phyloP scores from a whole-genome alignment of 1,139 yeast species.

The Taiozyma sp. region DNA sequence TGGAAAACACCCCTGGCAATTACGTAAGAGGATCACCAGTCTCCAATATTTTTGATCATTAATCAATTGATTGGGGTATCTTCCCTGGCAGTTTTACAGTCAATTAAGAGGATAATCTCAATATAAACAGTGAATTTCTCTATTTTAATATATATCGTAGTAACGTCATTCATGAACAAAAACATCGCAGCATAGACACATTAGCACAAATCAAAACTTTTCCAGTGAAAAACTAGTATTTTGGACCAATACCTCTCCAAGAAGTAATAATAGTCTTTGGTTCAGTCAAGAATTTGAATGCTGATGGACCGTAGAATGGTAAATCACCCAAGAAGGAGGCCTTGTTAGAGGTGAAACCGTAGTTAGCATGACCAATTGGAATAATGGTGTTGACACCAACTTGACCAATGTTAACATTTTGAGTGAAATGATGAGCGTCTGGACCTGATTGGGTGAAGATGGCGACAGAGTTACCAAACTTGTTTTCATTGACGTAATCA shows the following conservation, averaged over 20 bases:
- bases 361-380: conserved; percentile 25
- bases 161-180: not conserved
- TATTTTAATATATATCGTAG: not conserved
- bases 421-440: conserved; percentile 23
- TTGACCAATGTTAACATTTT: conserved; percentile 22
- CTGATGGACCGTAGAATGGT: conserved; percentile 25
- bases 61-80: too few relatives aligned
- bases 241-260: conserved; percentile 20
- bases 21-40: too few relatives aligned
- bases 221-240: conserved; percentile 1
- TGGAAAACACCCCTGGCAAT: too few relatives aligned
- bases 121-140: not conserved
- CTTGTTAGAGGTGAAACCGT: conserved; percentile 26
- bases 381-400: conserved; percentile 24
- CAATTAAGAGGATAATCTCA: too few relatives aligned
- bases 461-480: conserved; percentile 26
- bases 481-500: conserved; percentile 24
- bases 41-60: too few relatives aligned
- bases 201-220: too few relatives aligned
- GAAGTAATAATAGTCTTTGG: conserved; percentile 25
- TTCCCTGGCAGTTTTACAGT: too few relatives aligned
- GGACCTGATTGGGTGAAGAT: conserved; percentile 23
- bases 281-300: conserved; percentile 24
- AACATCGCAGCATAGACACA: too few relatives aligned
- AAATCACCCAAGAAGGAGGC: conserved; percentile 26